Conservation (phyloP, 768 basidiomycete species). For the Neoboletus magnificus region DNA sequence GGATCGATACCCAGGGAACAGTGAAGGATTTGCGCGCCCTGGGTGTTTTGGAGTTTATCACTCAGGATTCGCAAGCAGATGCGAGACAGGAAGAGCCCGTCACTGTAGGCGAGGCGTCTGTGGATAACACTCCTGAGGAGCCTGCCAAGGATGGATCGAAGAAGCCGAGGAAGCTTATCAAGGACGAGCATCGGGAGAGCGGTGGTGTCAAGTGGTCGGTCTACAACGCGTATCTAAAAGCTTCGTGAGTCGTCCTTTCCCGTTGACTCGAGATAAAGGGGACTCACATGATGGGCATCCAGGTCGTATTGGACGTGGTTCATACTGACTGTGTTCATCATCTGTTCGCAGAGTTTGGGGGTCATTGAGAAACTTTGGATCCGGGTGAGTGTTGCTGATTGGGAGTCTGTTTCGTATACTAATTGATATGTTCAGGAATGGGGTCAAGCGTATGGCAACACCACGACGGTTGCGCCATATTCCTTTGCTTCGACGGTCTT, state of each 20-base stretch:
- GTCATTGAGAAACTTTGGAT: conserved; percentile 33
- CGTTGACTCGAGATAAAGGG: not conserved
- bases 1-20: conserved; percentile 72
- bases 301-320: conserved; percentile 34
- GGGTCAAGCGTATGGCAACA: conserved; percentile 24
- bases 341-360: conserved; percentile 23
- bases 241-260: conserved; percentile 44
- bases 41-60: conserved; percentile 61
- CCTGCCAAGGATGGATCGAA: conserved; percentile 32
- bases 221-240: conserved; percentile 66
- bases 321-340: conserved; percentile 20
- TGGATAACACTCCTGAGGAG: conserved; percentile 1
- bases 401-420: not conserved
- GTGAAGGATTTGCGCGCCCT: conserved; percentile 58
- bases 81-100: conserved; percentile 43
- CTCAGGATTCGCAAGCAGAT: conserved; percentile 48
- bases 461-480: conserved; percentile 6
- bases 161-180: conserved; percentile 69
- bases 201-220: conserved; percentile 81
- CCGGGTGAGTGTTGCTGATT: conserved; percentile 13
- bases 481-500: conserved; percentile 20
- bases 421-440: conserved; percentile 21
- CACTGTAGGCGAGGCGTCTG: conserved; percentile 7
- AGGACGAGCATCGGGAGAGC: conserved; percentile 77
- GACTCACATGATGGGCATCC: not conserved